Conservation (phyloP, 169 alveolate species). For the Eimeria sp. region DNA sequence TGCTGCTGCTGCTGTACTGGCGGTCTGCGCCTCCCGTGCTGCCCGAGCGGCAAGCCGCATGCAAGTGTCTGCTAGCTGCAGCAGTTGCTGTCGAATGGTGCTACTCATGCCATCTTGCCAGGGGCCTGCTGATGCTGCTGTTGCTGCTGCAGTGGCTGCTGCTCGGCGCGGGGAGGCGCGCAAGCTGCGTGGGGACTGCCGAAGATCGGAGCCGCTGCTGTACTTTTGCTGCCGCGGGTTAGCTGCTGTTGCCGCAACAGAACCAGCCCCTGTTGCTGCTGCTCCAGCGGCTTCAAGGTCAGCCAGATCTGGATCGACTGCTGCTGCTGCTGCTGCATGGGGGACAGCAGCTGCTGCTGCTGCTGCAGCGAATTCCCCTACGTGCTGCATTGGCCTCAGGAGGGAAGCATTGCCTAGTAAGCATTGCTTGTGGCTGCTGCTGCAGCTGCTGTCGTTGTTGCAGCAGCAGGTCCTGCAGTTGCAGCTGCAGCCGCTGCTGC, state of each 20-base stretch:
- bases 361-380: background rate
- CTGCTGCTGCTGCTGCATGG: slow-evolving; percentile 6
- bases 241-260: background rate
- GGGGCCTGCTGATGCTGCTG: background rate
- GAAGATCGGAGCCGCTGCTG: background rate
- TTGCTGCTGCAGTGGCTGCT: background rate
- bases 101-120: background rate
- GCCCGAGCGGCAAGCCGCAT: slow-evolving; percentile 30
- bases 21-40: background rate
- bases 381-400: background rate
- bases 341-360: background rate
- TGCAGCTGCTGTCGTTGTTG: slow-evolving; percentile 5
- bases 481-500: background rate
- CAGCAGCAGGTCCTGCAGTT: slow-evolving; percentile 2
- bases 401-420: background rate
- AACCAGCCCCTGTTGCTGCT: background rate
- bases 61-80: slow-evolving; percentile 11
- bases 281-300: background rate
- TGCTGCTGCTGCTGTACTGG: background rate
- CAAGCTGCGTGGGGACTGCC: background rate
- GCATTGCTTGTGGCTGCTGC: background rate
- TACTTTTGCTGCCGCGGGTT: background rate
- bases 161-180: background rate
- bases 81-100: slow-evolving; percentile 10
- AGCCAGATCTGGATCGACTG: too few relatives aligned